Percentiles rank a stretch among this genome's conserved stretches.
Conservation (phyloP, 768 basidiomycete species). For the Pulveroboletus sp. region DNA sequence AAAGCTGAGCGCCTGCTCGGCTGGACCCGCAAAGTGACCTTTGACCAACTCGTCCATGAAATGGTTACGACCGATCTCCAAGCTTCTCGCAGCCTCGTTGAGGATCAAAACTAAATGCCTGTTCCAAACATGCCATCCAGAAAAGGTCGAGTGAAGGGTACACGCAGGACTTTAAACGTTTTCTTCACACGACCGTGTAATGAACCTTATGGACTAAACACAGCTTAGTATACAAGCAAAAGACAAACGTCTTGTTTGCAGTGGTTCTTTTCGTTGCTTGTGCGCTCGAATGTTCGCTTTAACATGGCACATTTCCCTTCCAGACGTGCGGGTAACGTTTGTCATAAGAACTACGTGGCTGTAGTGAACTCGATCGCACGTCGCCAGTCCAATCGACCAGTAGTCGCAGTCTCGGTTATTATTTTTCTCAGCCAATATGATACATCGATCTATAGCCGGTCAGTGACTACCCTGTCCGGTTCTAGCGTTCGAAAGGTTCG, state of each 20-base stretch:
- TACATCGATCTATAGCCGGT: conserved; percentile 8
- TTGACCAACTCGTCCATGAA: conserved; percentile 81
- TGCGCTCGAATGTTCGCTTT: not conserved
- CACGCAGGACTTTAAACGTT: not conserved
- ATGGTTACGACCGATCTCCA: conserved; percentile 85
- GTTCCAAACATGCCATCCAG: not conserved
- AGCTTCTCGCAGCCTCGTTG: conserved; percentile 67
- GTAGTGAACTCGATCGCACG: not conserved
- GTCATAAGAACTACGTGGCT: not conserved
- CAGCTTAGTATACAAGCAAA: conserved; percentile 3
- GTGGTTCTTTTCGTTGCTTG: not conserved
- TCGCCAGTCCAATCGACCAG: not conserved
- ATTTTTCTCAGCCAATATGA: not conserved
- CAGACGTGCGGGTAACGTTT: no score
- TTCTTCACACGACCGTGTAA: conserved; percentile 3
- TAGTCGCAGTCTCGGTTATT: not conserved
- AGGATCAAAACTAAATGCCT: conserved; percentile 67
- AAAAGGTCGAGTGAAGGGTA: not conserved
- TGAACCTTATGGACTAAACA: not conserved
- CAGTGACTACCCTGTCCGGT: conserved; percentile 38
- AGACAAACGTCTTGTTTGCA: not conserved
- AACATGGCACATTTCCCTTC: not conserved
- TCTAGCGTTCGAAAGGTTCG: conserved; percentile 72
- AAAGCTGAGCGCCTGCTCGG: conserved; percentile 88
- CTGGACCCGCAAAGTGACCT: conserved; percentile 85